Base-by-base conservation (phyloP, 371 early-diverging fungal genomes). In the Apophysomyces variabilis region DNA sequence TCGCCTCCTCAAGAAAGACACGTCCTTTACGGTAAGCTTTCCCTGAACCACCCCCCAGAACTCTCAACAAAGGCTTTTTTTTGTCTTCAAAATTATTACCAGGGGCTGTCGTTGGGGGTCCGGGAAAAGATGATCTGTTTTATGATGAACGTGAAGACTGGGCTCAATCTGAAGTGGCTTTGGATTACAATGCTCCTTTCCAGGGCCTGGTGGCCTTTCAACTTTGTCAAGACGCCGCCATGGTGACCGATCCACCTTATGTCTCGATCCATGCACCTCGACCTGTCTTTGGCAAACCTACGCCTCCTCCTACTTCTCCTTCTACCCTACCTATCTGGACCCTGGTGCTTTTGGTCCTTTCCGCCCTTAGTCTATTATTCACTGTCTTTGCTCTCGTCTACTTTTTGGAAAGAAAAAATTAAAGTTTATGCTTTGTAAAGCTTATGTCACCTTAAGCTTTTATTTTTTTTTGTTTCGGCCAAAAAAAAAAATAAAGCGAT, bases 151-250 rank as follows among this genome's bases (percentile, higher is more conserved):
- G 88, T 13, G 59, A 70, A 16, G 74, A 85, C 50, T 85, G 77
- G 72, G 38, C 62, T 18, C 83, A 87, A 61, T 78, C 75, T 16
- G 87, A 80, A 71, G 89, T 87, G 7, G 87, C 89, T 3, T 58
- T 89, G 56, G 89, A 89, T 65, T 89, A 89, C 67, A 89, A 89
- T 69, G 87, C 89, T 6, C 87, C 87, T 0, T 86, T 87, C 64
- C 84, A 84, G 36, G 85, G 83, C 3, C 57, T 89, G 43, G 66
- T 89, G 47, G 89, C 89, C 7, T 83, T 86, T 65, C 86, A 87
- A 61, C 74, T 87, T n/a, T 75, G 78, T 62, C 67, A 71, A 13
- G 62, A 77, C 7, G 67, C 76, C 32, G 32, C 32, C 32, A 26
- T 26, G 32, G 32, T 26, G 3, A 35, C 56, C 1, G 84, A 85